These are phyloP conservation scores for Spencermartinsiella ligniputridi DNA, from an alignment of 1,139 yeast species.

Conservation along the genomic window DNA sequence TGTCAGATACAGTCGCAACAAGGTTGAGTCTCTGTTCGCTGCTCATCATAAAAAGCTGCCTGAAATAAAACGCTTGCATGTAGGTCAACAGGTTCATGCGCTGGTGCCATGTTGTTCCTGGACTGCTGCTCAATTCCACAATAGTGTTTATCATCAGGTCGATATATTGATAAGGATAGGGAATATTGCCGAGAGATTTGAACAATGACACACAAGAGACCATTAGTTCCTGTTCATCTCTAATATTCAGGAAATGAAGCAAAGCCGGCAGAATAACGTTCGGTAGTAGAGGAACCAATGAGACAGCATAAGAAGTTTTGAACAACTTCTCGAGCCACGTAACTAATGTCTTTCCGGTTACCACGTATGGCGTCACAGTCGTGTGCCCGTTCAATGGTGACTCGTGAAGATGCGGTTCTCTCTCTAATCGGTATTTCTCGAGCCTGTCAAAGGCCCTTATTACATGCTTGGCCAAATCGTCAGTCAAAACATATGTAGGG, in stretches of 20 bases:
- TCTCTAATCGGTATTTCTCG: constrained; percentile 40
- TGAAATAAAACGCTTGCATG: constrained; percentile 69
- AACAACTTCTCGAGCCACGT: constrained; percentile 26
- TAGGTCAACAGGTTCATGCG: constrained; percentile 62
- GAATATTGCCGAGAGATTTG: constrained; percentile 54
- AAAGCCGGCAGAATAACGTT: constrained; percentile 65
- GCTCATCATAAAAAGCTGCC: constrained; percentile 58
- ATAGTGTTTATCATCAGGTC: constrained; percentile 49
- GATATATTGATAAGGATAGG: constrained; percentile 45
- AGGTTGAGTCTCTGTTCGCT: constrained; percentile 47
- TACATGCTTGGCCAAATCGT: constrained; percentile 29
- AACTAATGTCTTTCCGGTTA: constrained; percentile 33
- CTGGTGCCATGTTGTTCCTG: constrained; percentile 59
- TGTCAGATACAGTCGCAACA: constrained; percentile 48
- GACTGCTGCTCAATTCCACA: constrained; percentile 40
- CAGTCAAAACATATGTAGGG: constrained; percentile 29
- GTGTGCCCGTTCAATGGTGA: constrained; percentile 6
- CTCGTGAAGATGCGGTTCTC: constrained; percentile 10
- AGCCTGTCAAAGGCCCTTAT: constrained; percentile 41
- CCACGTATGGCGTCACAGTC: constrained; percentile 30
- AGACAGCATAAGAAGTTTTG: constrained; percentile 21
- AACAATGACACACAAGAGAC: constrained; percentile 54
- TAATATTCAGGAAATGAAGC: constrained; percentile 59
- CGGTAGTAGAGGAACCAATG: constrained; percentile 33
- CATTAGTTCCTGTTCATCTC: constrained; percentile 76